Conservation (phyloP, 2,329 filamentous ascomycete genomes). For the Xylariaceae sp. region DNA sequence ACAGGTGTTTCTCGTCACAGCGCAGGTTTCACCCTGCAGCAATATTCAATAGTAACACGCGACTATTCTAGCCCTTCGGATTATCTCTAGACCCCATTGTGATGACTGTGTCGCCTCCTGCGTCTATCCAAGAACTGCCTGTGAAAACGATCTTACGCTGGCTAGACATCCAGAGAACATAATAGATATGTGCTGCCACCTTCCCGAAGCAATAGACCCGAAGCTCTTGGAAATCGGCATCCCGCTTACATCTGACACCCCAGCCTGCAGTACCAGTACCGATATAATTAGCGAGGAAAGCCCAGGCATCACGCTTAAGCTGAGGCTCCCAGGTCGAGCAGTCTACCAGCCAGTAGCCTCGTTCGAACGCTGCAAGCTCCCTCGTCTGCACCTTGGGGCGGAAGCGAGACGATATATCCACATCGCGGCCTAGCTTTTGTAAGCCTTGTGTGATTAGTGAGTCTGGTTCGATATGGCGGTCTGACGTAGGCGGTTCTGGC, state of each 20-base stretch:
- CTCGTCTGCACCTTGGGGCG: conserved; percentile 46
- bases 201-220: conserved; percentile 76
- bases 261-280: conserved; percentile 57
- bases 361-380: conserved; percentile 54
- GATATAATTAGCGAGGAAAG: conserved; percentile 56
- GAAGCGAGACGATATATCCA: conserved; percentile 50
- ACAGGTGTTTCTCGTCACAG: not conserved
- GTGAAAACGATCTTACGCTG: conserved; percentile 54
- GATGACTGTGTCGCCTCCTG: conserved; percentile 48
- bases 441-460: conserved; percentile 55
- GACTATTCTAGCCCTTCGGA: not conserved
- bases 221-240: conserved; percentile 43
- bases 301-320: conserved; percentile 54
- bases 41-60: not conserved
- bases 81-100: conserved; percentile 34
- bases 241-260: conserved; percentile 56
- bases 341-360: conserved; percentile 72
- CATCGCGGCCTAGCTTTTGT: conserved; percentile 46
- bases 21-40: not conserved
- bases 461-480: conserved; percentile 37
- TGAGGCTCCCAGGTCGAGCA: conserved; percentile 48
- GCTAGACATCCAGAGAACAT: conserved; percentile 69
- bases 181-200: conserved; percentile 65
- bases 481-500: conserved; percentile 48
- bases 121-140: conserved; percentile 62